Evolutionary conservation across 345 rosid genomes (phyloP).

Genomic region (Pistacia vera): DNA sequence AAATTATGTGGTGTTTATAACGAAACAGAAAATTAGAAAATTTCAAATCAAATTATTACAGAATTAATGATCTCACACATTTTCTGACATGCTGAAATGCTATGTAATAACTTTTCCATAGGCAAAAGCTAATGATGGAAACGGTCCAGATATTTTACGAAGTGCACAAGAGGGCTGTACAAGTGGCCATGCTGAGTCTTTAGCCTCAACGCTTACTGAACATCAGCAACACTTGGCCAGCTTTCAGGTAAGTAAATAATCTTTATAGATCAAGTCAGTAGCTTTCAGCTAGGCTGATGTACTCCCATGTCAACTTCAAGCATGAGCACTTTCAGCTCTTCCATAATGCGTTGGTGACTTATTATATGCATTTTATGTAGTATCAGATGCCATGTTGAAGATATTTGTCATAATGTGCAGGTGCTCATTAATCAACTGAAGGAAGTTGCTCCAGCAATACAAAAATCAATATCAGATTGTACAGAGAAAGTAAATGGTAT

Average conservation of each 20-base stretch:
- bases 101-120: slow-evolving; percentile 30
- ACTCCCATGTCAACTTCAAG: not conserved
- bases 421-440: slow-evolving; percentile 93
- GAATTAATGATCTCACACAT: slow-evolving; percentile 4
- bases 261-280: not conserved
- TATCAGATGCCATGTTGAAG: too few species aligned
- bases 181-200: slow-evolving; percentile 90
- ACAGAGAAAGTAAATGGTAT: slow-evolving; percentile 72
- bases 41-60: not conserved
- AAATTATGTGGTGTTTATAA: slow-evolving; percentile 1
- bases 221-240: slow-evolving; percentile 99
- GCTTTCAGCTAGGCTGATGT: not conserved
- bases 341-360: not conserved
- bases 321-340: not conserved
- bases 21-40: not conserved
- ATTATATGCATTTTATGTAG: too few species aligned
- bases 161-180: slow-evolving; percentile 72
- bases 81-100: slow-evolving; percentile 5
- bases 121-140: slow-evolving; percentile 98
- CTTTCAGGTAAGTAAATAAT: slow-evolving; percentile 68
- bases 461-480: slow-evolving; percentile 82
- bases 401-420: slow-evolving; percentile 36
- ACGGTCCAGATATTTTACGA: slow-evolving; percentile 95
- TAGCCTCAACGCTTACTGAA: slow-evolving; percentile 87
- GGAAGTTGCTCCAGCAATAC: slow-evolving; percentile 90